phyloP scores from a whole-genome alignment of 257 asterid genomes.

The Ophiorrhiza pumila region DNA sequence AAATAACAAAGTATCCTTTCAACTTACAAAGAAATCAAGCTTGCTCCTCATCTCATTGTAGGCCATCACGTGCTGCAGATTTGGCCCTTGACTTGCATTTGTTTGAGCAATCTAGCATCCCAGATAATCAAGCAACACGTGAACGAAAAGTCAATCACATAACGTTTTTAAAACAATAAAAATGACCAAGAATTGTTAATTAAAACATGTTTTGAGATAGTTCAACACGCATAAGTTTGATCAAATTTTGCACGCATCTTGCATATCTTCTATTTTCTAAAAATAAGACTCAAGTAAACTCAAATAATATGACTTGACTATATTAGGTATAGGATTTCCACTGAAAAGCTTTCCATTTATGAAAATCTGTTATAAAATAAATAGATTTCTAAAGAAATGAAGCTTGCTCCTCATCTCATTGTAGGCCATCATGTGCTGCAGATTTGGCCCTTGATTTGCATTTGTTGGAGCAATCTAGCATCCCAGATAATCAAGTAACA shows the following conservation, averaged over 20 bases:
- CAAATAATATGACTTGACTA: too few relatives aligned
- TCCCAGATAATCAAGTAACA: slow-evolving; percentile 14
- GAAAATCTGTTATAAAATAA: not conserved
- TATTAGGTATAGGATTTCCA: not conserved
- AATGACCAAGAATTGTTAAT: not conserved
- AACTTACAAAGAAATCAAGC: slow-evolving; percentile 57
- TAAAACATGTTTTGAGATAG: not conserved
- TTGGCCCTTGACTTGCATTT: slow-evolving; percentile 23
- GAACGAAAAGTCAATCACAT: slow-evolving; percentile 3
- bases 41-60: slow-evolving; percentile 50
- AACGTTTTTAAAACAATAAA: not conserved
- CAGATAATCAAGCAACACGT: slow-evolving; percentile 9
- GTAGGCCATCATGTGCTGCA: slow-evolving; percentile 51
- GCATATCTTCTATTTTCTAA: not conserved
- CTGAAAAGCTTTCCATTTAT: not conserved
- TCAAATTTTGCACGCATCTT: not conserved
- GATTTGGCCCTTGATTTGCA: slow-evolving; percentile 29
- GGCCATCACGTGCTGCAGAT: slow-evolving; percentile 48
- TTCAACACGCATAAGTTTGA: not conserved
- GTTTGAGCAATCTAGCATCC: slow-evolving; percentile 39
- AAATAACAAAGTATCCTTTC: not conserved
- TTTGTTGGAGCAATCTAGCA: slow-evolving; percentile 34
- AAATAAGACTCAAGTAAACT: not conserved
- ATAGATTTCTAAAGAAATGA: slow-evolving; percentile 18
- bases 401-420: slow-evolving; percentile 48